phyloP scores from a whole-genome alignment of 176 grass and related monocot genomes.

The Ensete glaucum region DNA sequence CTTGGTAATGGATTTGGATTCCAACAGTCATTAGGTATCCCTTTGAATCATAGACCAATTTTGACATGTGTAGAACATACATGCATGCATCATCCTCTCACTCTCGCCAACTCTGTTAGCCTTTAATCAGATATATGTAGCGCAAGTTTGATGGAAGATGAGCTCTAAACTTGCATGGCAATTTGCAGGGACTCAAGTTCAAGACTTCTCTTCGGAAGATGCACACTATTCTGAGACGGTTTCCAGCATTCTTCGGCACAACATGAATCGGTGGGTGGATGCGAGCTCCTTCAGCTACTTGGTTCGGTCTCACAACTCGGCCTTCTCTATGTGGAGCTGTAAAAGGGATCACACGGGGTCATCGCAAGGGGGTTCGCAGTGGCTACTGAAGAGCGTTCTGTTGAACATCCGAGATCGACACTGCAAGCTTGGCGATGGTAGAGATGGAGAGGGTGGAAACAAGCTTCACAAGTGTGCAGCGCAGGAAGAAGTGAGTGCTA shows the following conservation, averaged over 20 bases:
- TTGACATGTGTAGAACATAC: no score
- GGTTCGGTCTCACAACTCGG: slow-evolving; percentile 25
- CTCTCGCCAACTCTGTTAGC: no score
- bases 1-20: slow-evolving; percentile 16
- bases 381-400: slow-evolving; percentile 46
- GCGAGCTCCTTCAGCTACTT: slow-evolving; percentile 21
- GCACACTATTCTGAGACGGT: slow-evolving; percentile 60
- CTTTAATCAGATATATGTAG: no score
- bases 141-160: no score
- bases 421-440: slow-evolving; percentile 5
- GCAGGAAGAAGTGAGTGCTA: slow-evolving; percentile 47
- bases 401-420: slow-evolving; percentile 15
- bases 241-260: slow-evolving; percentile 39
- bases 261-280: slow-evolving; percentile 8
- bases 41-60: background rate
- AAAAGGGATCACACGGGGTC: background rate
- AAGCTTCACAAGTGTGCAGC: slow-evolving; percentile 10
- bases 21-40: slow-evolving; percentile 48
- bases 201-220: slow-evolving; percentile 53
- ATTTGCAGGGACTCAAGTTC: slow-evolving; percentile 27
- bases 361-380: slow-evolving; percentile 24
- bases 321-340: slow-evolving; percentile 55
- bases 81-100: no score
- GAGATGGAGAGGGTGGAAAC: slow-evolving; percentile 6
- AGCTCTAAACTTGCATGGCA: no score